phyloP scores from a whole-genome alignment of 305 asterid genomes.

The Fraxinus angustifolia region DNA sequence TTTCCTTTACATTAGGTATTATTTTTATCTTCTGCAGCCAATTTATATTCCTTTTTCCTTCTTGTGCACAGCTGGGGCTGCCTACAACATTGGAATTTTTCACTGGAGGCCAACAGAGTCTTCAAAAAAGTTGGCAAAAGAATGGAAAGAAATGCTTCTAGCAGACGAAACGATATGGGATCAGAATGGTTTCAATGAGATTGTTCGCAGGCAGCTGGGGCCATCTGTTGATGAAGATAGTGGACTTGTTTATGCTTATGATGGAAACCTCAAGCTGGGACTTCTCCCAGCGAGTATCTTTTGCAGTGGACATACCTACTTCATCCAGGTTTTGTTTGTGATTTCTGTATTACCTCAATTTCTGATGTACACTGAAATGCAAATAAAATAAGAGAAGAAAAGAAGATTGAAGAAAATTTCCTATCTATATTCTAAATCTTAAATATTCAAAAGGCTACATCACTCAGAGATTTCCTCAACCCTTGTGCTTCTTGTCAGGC shows the following conservation, averaged over 20 bases:
- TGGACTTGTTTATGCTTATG: slow-evolving; percentile 94
- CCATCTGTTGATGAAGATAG: slow-evolving; percentile 95
- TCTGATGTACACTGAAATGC: not conserved
- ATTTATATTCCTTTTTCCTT: not conserved
- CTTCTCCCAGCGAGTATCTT: slow-evolving; percentile 95
- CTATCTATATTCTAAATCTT: slow-evolving; percentile 15
- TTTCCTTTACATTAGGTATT: slow-evolving; percentile 6
- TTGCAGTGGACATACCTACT: slow-evolving; percentile 99
- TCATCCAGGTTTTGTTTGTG: slow-evolving; percentile 68
- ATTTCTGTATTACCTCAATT: slow-evolving; percentile 7
- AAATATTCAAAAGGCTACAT: slow-evolving; percentile 6
- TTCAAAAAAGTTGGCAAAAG: slow-evolving; percentile 74
- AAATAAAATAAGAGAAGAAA: not conserved
- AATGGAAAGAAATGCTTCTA: slow-evolving; percentile 87
- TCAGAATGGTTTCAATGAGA: slow-evolving; percentile 90
- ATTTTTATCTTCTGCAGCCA: not conserved
- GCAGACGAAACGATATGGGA: slow-evolving; percentile 91
- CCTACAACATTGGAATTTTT: slow-evolving; percentile 93
- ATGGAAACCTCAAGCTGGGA: slow-evolving; percentile 90
- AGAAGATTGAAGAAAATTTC: slow-evolving; percentile 4
- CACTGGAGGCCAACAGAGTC: slow-evolving; percentile 94
- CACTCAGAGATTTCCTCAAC: slow-evolving; percentile 13
- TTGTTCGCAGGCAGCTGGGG: slow-evolving; percentile 79
- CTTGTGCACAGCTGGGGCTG: slow-evolving; percentile 62
- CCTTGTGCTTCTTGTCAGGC: slow-evolving; percentile 48